These are phyloP conservation scores for Chamaenerion angustifolium DNA, from an alignment of 345 rosid species.

Conservation along the genomic window DNA sequence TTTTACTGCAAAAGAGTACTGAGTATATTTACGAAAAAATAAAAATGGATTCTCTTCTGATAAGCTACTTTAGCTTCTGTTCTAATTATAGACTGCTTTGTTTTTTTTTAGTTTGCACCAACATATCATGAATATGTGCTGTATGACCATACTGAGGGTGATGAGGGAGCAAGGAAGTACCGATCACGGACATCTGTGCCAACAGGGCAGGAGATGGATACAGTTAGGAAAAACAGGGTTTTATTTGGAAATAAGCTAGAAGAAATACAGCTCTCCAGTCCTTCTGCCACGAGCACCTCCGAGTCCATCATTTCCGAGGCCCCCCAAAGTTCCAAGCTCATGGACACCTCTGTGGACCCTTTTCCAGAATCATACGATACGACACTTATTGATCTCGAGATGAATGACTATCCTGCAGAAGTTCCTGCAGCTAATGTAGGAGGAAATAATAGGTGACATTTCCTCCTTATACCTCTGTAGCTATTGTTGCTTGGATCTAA, in stretches of 20 bases:
- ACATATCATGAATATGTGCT: conserved; percentile 96
- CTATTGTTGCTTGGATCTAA: background rate
- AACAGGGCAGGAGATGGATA: conserved; percentile 95
- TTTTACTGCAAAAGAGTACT: too few relatives aligned
- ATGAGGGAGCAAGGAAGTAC: conserved; percentile 79
- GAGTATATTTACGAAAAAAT: too few relatives aligned
- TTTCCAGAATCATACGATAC: conserved; percentile 48
- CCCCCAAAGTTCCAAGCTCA: conserved; percentile 58
- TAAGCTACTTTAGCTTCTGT: conserved; percentile 1
- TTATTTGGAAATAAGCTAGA: conserved; percentile 61
- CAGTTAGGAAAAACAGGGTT: conserved; percentile 63
- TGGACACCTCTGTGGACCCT: conserved; percentile 39
- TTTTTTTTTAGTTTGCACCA: conserved; percentile 67
- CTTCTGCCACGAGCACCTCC: conserved; percentile 56
- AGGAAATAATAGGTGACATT: conserved; percentile 9
- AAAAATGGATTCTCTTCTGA: too few relatives aligned
- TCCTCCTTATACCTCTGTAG: background rate
- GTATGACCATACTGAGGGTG: conserved; percentile 76
- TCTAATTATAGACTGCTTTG: conserved; percentile 7
- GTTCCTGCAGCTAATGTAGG: conserved; percentile 61
- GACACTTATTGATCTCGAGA: conserved; percentile 79
- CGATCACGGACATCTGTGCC: conserved; percentile 93
- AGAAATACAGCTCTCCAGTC: conserved; percentile 59
- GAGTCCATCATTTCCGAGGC: conserved; percentile 29
- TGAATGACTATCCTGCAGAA: conserved; percentile 60